A percentile compares a stretch with the other conserved stretches of the same genome.
phyloP scores from a whole-genome alignment of 331 rosid genomes.

The Pyrus hybrid region DNA sequence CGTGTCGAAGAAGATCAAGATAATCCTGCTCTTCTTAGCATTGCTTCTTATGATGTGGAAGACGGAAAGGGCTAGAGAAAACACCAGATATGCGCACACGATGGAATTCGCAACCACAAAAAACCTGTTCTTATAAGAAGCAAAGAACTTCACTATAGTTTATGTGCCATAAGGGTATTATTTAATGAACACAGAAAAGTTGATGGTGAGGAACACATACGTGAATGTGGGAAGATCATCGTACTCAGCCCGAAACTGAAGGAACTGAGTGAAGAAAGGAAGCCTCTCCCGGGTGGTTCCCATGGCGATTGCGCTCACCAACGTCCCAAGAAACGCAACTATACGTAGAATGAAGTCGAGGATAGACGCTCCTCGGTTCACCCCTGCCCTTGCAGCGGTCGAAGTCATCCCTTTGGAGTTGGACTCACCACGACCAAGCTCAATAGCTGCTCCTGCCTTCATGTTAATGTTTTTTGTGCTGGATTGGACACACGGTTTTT shows the following conservation, averaged over 20 bases:
- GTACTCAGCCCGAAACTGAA: constrained; percentile 43
- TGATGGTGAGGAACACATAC: constrained; percentile 18
- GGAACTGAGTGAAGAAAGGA: constrained; percentile 48
- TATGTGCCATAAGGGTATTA: not conserved
- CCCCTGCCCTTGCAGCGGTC: constrained; percentile 8
- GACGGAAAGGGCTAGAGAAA: constrained; percentile 43
- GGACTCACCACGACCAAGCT: constrained; percentile 20
- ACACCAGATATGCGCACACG: constrained; percentile 38
- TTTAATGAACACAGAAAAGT: not conserved
- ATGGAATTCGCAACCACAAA: constrained; percentile 39
- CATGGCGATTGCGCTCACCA: constrained; percentile 53
- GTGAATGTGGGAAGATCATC: constrained; percentile 57
- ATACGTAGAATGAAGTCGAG: constrained; percentile 52
- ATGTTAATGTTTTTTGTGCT: constrained; percentile 7
- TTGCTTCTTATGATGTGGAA: constrained; percentile 48
- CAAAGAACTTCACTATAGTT: too few relatives aligned
- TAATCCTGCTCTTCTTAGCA: constrained; percentile 32
- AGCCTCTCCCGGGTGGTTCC: constrained; percentile 51
- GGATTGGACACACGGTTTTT: not conserved
- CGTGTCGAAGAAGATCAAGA: constrained; percentile 37
- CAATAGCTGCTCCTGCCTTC: constrained; percentile 20
- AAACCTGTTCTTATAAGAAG: constrained; percentile 25
- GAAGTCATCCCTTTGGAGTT: constrained; percentile 24
- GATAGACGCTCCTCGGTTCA: constrained; percentile 33
- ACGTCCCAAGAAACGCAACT: constrained; percentile 32